Base-by-base conservation (phyloP, 768 basidiomycete genomes). In the Suillus clintonianus region DNA sequence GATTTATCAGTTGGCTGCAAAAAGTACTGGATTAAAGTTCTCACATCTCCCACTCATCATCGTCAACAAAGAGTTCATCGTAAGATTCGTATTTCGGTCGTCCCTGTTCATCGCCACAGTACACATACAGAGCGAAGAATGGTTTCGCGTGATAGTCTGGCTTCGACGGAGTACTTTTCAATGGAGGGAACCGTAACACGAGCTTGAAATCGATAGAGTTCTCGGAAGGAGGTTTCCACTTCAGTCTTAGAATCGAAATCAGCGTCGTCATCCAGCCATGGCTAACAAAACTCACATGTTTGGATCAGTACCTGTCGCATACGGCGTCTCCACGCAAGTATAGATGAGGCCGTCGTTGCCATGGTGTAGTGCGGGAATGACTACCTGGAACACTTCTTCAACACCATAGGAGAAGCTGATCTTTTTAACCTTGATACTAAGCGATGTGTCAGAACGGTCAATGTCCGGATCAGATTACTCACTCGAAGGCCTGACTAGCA, bases 171-270 rank as follows among this genome's bases (percentile, higher is more conserved):
- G 88, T 76, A 27, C 78, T 77, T 17, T 74, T 72, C 4, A 78
- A 75, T 1, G 94, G 86, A 1, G 97, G 95, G 74, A 99, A 99
- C 37, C 94, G 89, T n/a, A 99, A 80, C 56, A 95, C 85, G 34
- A 99, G 89, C 75, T 95, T 94, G 82, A 99, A 99, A 76, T 99
- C 97, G 70, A 99, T 90, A 2, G 95, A 96, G 74, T 99, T 99
- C 73, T 99, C 97, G 2, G 91, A 92, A 0, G 97, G 95, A 1
- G 96, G 95, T 76, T 99, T 99, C 97, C 97, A 99, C 77, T 99
- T 99, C 71, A 99, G 76, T 66, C 97, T 99, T 59, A 39, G 19
- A 54, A 67, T 27, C 37, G 13, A 65, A 64, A 39, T 41, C 61
- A 59, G 68, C 43, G 36, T 19, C 22, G 56, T 48, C 48, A 36